These are phyloP conservation scores for Fomitiporia mediterranea DNA, from an alignment of 1,284 basidiomycete genomes.

Conservation along the genomic window DNA sequence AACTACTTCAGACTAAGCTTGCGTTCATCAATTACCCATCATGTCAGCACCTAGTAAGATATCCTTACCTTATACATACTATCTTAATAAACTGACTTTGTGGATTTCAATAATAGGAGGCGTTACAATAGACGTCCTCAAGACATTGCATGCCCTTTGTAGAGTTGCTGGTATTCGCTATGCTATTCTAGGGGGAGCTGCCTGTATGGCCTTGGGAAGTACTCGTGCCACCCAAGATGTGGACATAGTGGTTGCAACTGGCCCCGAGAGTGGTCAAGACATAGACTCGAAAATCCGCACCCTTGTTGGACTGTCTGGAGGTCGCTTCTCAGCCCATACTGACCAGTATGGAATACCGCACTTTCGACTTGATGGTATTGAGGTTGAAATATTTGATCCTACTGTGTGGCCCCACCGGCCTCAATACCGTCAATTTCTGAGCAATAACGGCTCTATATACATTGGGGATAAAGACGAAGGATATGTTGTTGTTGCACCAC, in stretches of 20 bases:
- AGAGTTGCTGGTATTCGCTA: background rate
- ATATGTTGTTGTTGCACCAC: background rate
- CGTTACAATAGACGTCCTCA: background rate
- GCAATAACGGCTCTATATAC: background rate
- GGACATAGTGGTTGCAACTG: background rate
- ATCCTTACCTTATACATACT: background rate
- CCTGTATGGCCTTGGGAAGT: background rate
- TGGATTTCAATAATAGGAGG: background rate
- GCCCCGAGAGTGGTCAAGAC: too few species aligned
- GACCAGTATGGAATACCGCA: background rate
- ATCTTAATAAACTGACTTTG: background rate
- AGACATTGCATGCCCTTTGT: background rate
- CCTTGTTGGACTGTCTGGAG: background rate
- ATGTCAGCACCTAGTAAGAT: background rate
- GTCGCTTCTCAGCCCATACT: background rate
- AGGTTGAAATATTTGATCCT: background rate
- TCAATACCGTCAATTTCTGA: background rate
- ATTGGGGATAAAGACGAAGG: too few species aligned
- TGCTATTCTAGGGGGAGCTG: background rate
- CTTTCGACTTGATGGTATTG: background rate
- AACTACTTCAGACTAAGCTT: background rate
- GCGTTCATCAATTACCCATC: background rate
- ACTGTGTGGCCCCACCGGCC: background rate
- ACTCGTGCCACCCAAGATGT: background rate
- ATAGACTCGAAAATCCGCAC: background rate